phyloP scores from a whole-genome alignment of 1,284 basidiomycete genomes.

The Irpex sp. region DNA sequence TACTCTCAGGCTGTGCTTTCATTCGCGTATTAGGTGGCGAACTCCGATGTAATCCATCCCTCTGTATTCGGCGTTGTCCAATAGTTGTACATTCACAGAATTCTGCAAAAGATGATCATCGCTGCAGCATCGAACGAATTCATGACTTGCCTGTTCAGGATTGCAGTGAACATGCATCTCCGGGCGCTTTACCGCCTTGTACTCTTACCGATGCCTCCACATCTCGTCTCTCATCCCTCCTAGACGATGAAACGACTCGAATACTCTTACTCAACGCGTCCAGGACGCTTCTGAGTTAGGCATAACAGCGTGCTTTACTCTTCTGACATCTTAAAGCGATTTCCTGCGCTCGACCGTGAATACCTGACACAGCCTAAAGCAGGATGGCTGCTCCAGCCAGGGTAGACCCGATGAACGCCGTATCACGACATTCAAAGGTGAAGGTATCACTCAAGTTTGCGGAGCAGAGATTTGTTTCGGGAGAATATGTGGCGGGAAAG shows the following conservation, averaged over 20 bases:
- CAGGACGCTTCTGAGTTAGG: not conserved
- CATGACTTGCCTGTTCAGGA: not conserved
- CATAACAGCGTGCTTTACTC: not conserved
- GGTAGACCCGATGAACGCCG: constrained; percentile 79
- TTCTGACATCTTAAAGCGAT: not conserved
- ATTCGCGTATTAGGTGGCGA: not conserved
- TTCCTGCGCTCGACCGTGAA: not conserved
- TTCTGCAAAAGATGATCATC: not conserved
- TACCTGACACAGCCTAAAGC: not conserved
- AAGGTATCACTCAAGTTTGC: constrained; percentile 68
- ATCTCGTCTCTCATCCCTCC: not conserved
- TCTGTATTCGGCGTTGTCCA: not conserved
- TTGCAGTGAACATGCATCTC: not conserved
- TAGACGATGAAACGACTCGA: not conserved
- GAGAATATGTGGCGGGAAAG: constrained; percentile 72
- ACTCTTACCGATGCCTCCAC: not conserved
- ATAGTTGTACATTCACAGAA: not conserved
- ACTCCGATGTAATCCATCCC: not conserved
- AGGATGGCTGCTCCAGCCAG: constrained; percentile 12
- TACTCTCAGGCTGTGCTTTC: not conserved
- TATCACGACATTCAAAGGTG: constrained; percentile 78
- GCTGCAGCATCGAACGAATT: not conserved
- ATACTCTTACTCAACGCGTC: not conserved
- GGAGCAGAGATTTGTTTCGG: constrained; percentile 69
- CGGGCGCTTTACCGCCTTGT: not conserved